phyloP scores from a whole-genome alignment of 345 rosid species.

The Acer negundo region DNA sequence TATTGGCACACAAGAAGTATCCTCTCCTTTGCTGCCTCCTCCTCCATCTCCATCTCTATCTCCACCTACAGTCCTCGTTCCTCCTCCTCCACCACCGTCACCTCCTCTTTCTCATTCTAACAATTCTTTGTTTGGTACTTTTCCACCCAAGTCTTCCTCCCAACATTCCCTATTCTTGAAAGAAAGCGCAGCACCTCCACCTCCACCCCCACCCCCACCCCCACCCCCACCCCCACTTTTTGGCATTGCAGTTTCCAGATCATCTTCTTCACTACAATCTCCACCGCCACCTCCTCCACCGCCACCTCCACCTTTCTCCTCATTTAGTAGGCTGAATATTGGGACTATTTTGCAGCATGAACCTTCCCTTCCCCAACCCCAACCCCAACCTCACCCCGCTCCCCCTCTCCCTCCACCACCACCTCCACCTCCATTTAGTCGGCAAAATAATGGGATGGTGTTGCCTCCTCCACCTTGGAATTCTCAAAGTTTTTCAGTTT shows the following conservation, averaged over 20 bases:
- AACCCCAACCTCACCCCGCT: constrained; percentile 39
- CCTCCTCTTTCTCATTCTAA: constrained; percentile 18
- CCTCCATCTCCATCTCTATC: constrained; percentile 29
- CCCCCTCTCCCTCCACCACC: constrained; percentile 49
- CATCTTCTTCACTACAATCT: constrained; percentile 22
- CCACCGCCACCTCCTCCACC: constrained; percentile 36
- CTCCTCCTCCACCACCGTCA: constrained; percentile 36
- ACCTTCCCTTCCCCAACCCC: not conserved
- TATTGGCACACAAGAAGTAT: constrained; percentile 26
- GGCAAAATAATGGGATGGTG: constrained; percentile 33
- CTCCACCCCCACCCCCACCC: constrained; percentile 6
- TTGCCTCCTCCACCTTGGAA: constrained; percentile 72
- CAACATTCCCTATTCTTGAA: constrained; percentile 4
- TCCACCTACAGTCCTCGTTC: constrained; percentile 28
- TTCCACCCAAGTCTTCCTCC: constrained; percentile 8
- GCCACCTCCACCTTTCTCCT: constrained; percentile 35
- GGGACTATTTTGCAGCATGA: constrained; percentile 24
- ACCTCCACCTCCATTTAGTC: constrained; percentile 36
- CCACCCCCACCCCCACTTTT: constrained; percentile 32
- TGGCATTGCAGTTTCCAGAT: constrained; percentile 27
- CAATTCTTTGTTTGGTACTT: not conserved
- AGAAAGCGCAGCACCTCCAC: not conserved
- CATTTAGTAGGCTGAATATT: constrained; percentile 27
- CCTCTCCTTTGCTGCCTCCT: constrained; percentile 30
- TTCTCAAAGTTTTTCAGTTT: constrained; percentile 31